Evolutionary conservation across 2,329 filamentous ascomycete species (phyloP), one percentile per base, ranked within the genome.

Genomic region (Epichloe sibirici): DNA sequence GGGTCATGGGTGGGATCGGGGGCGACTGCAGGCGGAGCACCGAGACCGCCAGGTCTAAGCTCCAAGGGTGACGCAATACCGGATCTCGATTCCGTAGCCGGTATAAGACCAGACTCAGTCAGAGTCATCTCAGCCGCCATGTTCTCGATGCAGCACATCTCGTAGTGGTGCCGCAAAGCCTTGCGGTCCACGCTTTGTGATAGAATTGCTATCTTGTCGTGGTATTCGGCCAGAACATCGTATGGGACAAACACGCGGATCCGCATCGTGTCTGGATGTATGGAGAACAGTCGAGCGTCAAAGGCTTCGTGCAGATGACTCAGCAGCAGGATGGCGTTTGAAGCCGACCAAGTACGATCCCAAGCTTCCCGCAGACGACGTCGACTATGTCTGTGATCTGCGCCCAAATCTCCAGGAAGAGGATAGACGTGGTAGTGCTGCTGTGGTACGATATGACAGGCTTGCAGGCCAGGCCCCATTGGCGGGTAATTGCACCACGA

Each of bases 121-220:
- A 45, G 21, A 17, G 12, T 3, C 5, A 17, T 15, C 49, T 53
- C 23, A 46, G 53, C 51, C 8, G 49, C 45, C 55, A 60, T 58
- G 21, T 60, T 60, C 48, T 60, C 57, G 38, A 60, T 58, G 44
- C 57, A 60, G 28, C 49, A 59, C 55, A 60, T 60, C 12, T 58
- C 55, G 40, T 56, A 60, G 40, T 60, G 56, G 25, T 58, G 55
- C 7, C 55, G 56, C 17, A 61, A 45, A n/a, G 57, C 55, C 5
- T 43, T 45, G 11, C 21, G 35, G 38, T 59, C 56, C 28, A 58
- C 43, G n/a, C 4, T 28, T 5, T 6, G 2, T 4, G 58, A 44
- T 5, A 59, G 2, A 1, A 31, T 21, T 13, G 59, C 59, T 23
- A 25, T 23, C 1, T 28, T 6, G 13, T 54, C 55, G 46, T 61